Base-by-base conservation (phyloP, 2,329 filamentous ascomycete species). In the Cephalotrichum gorgonifer region DNA sequence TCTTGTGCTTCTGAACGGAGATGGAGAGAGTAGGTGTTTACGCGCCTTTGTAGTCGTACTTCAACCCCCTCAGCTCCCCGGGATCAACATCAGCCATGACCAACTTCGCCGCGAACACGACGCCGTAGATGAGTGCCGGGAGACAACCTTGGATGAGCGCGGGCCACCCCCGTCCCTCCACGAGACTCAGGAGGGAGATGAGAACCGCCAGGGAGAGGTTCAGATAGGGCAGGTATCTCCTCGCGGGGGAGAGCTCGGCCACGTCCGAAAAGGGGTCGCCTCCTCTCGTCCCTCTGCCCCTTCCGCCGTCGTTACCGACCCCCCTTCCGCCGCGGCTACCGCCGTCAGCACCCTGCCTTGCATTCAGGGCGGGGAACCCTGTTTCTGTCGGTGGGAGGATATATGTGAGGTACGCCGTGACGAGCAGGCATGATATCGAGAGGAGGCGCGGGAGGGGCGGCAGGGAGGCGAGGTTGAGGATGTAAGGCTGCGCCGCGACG, bases 51-150 rank as follows among this genome's bases (percentile, higher is more conserved):
- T 79, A 84, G 48, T 74, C 71, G 65, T 87, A 86, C 61, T 69
- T 78, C 58, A 87, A 67, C 48, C 65, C 68, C 44, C 74, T 68
- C 56, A 90, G 64, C 58, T 85, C 84, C 53, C 70, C 66, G 5
- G 86, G 76, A 64, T 89, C 83, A 8, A 89, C 76, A 44, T 79
- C 73, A 3, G 75, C 74, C 75, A 89, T 81, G 58, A 85, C 71
- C 47, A 77, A 65, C 64, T 88, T 81, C 27, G 79, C 78, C 43
- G 76, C 63, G 50, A 88, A 56, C 6, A 81, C 72, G 20, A 85
- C 69, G 1, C 55, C 71, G 57, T 86, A 81, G 1, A 88, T 74
- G 2, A 81, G 62, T 1, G 65, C 69, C 0, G 81, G 79, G 46
- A 83, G 54, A n/a, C 47, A 57, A 64, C 59, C 58, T 67, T 68